Evolutionary conservation across 306 rosid genomes (phyloP).

Genomic region (Lablab purpureus): DNA sequence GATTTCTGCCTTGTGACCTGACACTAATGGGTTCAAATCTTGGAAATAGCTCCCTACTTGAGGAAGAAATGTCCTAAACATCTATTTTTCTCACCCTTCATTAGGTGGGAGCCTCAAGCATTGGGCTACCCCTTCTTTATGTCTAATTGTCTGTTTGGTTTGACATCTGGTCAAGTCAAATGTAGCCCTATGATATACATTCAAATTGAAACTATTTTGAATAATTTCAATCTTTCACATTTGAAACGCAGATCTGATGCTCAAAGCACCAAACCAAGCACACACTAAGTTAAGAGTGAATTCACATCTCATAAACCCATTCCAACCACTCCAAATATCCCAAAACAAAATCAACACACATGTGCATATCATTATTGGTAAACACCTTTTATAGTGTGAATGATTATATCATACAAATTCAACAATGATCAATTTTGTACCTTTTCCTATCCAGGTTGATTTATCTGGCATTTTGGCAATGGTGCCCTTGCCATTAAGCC

Average conservation of each 20-base stretch:
- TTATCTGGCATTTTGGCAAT: slow-evolving; percentile 59
- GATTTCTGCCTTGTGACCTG: not conserved
- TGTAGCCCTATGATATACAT: no score
- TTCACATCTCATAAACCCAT: slow-evolving; percentile 25
- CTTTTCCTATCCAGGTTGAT: slow-evolving; percentile 64
- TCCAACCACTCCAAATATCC: not conserved
- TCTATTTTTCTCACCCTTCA: not conserved
- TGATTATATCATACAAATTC: slow-evolving; percentile 17
- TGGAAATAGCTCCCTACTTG: not conserved
- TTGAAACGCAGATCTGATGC: no score
- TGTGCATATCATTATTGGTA: slow-evolving; percentile 25
- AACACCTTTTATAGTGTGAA: slow-evolving; percentile 22
- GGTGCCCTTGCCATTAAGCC: slow-evolving; percentile 72
- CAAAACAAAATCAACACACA: not conserved
- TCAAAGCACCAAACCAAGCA: no score
- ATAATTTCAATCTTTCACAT: no score
- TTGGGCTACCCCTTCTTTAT: not conserved
- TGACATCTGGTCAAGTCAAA: no score
- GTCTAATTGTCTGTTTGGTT: not conserved
- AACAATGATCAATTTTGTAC: slow-evolving; percentile 8
- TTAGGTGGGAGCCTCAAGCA: not conserved
- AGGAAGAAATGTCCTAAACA: no score
- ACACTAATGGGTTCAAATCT: not conserved
- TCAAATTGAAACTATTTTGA: no score
- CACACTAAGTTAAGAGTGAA: not conserved